These are phyloP conservation scores for Tuber melanosporum DNA, from an alignment of 495 filamentous ascomycete genomes.

Conservation along the genomic window DNA sequence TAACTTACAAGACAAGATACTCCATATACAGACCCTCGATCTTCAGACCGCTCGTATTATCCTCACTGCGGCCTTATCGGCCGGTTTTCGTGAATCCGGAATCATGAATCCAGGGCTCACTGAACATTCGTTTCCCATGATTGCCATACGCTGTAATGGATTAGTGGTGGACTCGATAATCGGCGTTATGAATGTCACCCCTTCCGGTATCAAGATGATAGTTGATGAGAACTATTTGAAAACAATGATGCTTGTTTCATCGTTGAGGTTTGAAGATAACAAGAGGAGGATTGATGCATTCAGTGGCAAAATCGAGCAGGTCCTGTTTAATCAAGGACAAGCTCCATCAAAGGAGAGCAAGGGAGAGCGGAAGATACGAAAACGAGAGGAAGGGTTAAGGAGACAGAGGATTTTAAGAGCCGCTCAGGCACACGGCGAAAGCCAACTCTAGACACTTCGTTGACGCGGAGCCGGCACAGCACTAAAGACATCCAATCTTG, in stretches of 20 bases:
- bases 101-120: slow-evolving; percentile 47
- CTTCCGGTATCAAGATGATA: slow-evolving; percentile 40
- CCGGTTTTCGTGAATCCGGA: slow-evolving; percentile 89
- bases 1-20: slow-evolving; percentile 55
- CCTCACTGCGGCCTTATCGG: slow-evolving; percentile 63
- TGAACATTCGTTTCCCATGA: slow-evolving; percentile 57
- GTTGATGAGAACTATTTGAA: slow-evolving; percentile 48
- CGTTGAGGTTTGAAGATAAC: slow-evolving; percentile 72
- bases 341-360: slow-evolving; percentile 23
- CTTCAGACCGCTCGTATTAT: slow-evolving; percentile 63
- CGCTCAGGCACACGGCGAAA: not conserved
- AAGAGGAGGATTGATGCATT: slow-evolving; percentile 51
- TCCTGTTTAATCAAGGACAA: slow-evolving; percentile 19
- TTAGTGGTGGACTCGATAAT: slow-evolving; percentile 72
- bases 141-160: slow-evolving; percentile 74
- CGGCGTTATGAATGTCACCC: slow-evolving; percentile 50
- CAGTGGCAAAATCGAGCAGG: slow-evolving; percentile 15
- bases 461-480: not conserved
- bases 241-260: slow-evolving; percentile 60
- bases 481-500: not conserved
- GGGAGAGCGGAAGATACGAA: slow-evolving; percentile 24
- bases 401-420: slow-evolving; percentile 21
- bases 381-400: slow-evolving; percentile 35
- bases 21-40: slow-evolving; percentile 75
- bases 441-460: not conserved